These are phyloP conservation scores for Yarrowia alimentaria DNA, from an alignment of 805 yeast species.

Conservation along the genomic window DNA sequence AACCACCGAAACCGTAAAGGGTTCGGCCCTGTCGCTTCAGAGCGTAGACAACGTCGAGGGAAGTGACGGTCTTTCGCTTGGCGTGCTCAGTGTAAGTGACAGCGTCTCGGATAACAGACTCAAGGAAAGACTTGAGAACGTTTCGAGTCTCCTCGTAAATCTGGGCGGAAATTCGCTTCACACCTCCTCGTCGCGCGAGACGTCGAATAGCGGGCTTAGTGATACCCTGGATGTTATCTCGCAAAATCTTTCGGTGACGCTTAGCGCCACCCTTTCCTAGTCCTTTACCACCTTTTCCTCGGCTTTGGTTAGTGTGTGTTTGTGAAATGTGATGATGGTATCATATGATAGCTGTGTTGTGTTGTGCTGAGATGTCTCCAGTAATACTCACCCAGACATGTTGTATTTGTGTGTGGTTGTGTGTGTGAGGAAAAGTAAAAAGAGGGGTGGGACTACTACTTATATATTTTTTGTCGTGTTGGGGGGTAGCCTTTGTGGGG, in stretches of 20 bases:
- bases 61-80: conserved; percentile 99
- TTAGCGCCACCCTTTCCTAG: conserved; percentile 99
- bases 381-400: conserved; percentile 61
- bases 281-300: conserved; percentile 99
- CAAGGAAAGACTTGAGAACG: conserved; percentile 92
- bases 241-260: conserved; percentile 99
- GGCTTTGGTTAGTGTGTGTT: conserved; percentile 44
- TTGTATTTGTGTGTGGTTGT: conserved; percentile 33
- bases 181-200: conserved; percentile 99
- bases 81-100: conserved; percentile 99
- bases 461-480: conserved; percentile 22
- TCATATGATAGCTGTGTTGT: no score
- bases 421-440: not conserved
- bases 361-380: not conserved
- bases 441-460: no score
- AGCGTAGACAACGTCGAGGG: conserved; percentile 97
- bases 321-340: not conserved
- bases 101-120: conserved; percentile 97
- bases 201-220: conserved; percentile 99
- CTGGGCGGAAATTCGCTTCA: conserved; percentile 98
- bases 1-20: conserved; percentile 99
- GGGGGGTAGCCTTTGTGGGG: no score
- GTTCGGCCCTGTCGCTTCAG: conserved; percentile 99
- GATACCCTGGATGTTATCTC: conserved; percentile 99
- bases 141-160: conserved; percentile 99